Base-by-base conservation (phyloP, 441 rosid genomes). In the Erysimum cheiri region DNA sequence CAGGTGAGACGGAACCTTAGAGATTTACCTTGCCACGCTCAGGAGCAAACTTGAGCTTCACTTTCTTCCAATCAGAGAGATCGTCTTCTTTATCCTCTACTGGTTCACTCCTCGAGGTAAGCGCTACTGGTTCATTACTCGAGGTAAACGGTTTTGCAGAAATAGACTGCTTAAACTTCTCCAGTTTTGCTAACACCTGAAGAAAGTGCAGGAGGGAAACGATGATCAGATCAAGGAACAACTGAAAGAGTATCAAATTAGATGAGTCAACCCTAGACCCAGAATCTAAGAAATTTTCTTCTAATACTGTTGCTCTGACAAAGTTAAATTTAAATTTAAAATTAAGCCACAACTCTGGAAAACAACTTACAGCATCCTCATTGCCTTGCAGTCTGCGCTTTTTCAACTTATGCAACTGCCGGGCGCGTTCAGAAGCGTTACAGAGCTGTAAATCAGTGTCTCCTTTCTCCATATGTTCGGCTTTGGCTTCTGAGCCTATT, bases 381-480 rank as follows among this genome's bases (percentile, higher is more conserved):
- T 90, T 93, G 49, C 97, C 94, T 86, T 80, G 88, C 74, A 84
- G 84, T 77, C 94, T 81, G 72, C 96, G 93, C 74, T 87, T 94
- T 84, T 88, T 94, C 81, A 91, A 91, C 74, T 94, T 94, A 47
- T 81, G 86, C 78, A 92, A 59, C 54, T 85, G 84, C 66, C 99
- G 87, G 74, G 89, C 89, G 26, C 90, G 82, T 76, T 94, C 99
- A 72, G 91, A 82, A 70, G 84, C 87, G 62, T 82, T 77, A 61
- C 84, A 75, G 69, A 94, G 84, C 82, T 92, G 98, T 49, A 94
- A 76, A 70, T 94, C 98, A 65, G 70, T 63, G 82, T 92, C 92
- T 56, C 92, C 88, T 62, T 80, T 88, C 70, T 86, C 96, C 74
- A 86, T 70, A 47, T 82, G 85, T 68, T 94, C 91, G 71, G 94